Evolutionary conservation across 257 asterid genomes (phyloP), one percentile per base, ranked within the genome.

Genomic region (Solanum paucissectum): DNA sequence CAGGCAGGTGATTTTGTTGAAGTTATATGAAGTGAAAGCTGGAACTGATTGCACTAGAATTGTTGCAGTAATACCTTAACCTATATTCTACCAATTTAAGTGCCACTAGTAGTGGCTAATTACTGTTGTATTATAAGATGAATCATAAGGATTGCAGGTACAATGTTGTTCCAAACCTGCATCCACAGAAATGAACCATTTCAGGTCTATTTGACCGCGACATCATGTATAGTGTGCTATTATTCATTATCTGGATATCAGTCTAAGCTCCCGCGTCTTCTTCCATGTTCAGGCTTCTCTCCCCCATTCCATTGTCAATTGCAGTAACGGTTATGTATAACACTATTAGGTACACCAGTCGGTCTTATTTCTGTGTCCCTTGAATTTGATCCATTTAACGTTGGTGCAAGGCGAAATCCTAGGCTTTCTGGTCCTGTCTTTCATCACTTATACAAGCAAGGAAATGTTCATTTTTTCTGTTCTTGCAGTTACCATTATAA

Each of bases 141-240:
- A 64, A 71, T 32, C n/a, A 32, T 32, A 32, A 29, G 88, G 88
- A 86, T 72, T 72, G 83, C 88, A 86, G 83, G 34, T 86, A 74
- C 16, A 52, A 38, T 55, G 69, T 40, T 69, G 74, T 37, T 25
- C 79, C 16, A 71, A 60, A 29, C 64, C 40, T 86, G 88, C 83
- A 86, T 86, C 83, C 88, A 86, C 73, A 86, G 37, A 29, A 81
- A 73, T 49, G 88, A 86, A 86, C 32, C 73, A 73, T 46, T 81
- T 32, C 73, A 86, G 84, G 69, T 69, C 85, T 29, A 81, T 49
- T 75, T 86, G 49, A 23, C 84, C 3, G 58, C 71, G 3, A 34
- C 55, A 73, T 73, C 73, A 8, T 86, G 88, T 86, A 86, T 52
- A 86, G 81, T 21, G 73, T 71, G 81, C 83, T 20, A 27, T 23